A percentile compares a stretch with the other conserved stretches of the same genome.
phyloP scores from a whole-genome alignment of 2,329 filamentous ascomycete genomes.

The Taxawa tesnikishii region DNA sequence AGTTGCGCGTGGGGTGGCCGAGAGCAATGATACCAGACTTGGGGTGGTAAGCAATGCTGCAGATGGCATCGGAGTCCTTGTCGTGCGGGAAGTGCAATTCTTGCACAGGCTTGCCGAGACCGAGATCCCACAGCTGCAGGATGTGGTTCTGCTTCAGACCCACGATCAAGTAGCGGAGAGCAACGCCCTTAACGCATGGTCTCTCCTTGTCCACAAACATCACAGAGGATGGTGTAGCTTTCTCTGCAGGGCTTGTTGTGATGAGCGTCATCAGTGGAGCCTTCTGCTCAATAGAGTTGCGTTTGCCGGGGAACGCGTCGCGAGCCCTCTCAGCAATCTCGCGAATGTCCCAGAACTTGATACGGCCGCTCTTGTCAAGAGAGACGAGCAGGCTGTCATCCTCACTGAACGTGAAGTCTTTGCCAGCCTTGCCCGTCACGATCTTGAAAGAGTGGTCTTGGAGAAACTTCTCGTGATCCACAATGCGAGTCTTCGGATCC shows the following conservation, averaged over 20 bases:
- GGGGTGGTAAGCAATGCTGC: conserved; percentile 90
- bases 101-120: conserved; percentile 86
- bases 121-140: conserved; percentile 95
- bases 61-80: conserved; percentile 95
- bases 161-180: conserved; percentile 88
- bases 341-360: conserved; percentile 97
- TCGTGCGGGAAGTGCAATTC: conserved; percentile 93
- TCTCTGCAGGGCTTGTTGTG: conserved; percentile 77
- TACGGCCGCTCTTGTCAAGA: conserved; percentile 87
- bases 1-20: conserved; percentile 92
- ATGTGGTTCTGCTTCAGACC: conserved; percentile 99
- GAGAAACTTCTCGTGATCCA: conserved; percentile 80
- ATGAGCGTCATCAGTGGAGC: conserved; percentile 77
- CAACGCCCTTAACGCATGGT: conserved; percentile 79
- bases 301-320: conserved; percentile 27
- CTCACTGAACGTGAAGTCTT: conserved; percentile 96
- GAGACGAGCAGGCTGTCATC: conserved; percentile 92
- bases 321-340: conserved; percentile 48
- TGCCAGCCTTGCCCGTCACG: conserved; percentile 92
- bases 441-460: conserved; percentile 84
- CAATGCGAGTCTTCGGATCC: conserved; percentile 41
- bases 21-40: conserved; percentile 86
- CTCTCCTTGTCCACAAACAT: conserved; percentile 93
- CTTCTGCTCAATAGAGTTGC: conserved; percentile 59
- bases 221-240: conserved; percentile 94